Evolutionary conservation across 371 early-diverging fungal genomes (phyloP).

Genomic region (Funneliformis caledonium): DNA sequence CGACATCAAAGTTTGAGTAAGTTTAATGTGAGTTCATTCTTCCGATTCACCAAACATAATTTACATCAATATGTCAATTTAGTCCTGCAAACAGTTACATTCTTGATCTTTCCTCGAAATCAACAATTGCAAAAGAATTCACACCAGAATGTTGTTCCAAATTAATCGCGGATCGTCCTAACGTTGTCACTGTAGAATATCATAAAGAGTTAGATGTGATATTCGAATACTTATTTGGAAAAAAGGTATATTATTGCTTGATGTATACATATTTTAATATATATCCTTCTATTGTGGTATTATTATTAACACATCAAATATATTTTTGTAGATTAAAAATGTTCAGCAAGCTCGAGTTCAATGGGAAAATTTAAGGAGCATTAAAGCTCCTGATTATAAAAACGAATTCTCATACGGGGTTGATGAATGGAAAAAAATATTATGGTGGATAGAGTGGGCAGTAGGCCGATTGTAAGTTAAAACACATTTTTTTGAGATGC

Average conservation of each 20-base stretch:
- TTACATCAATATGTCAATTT: constrained; percentile 1
- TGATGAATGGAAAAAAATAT: constrained; percentile 39
- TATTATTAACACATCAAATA: too few species aligned
- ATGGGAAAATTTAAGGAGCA: constrained; percentile 37
- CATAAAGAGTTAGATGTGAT: constrained; percentile 29
- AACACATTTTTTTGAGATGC: background rate
- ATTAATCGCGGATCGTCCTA: constrained; percentile 25
- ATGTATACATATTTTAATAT: too few species aligned
- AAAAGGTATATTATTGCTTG: constrained; percentile 7
- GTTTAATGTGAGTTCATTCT: constrained; percentile 12
- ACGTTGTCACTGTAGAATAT: background rate
- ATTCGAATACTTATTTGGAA: constrained; percentile 20
- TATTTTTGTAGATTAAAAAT: too few species aligned
- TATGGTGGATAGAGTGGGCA: constrained; percentile 35
- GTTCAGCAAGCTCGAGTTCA: constrained; percentile 22
- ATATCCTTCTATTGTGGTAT: too few species aligned
- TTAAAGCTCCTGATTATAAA: constrained; percentile 33
- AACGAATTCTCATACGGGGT: constrained; percentile 26
- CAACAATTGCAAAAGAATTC: constrained; percentile 29
- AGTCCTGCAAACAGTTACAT: constrained; percentile 36
- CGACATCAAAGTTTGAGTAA: constrained; percentile 38
- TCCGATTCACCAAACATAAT: background rate
- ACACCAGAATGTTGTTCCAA: constrained; percentile 6
- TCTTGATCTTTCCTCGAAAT: constrained; percentile 24
- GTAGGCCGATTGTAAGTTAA: constrained; percentile 39